A percentile compares a stretch with the other conserved stretches of the same genome.
Evolutionary conservation across 306 rosid species (phyloP).

Genomic region (Notholithocarpus densiflorus): DNA sequence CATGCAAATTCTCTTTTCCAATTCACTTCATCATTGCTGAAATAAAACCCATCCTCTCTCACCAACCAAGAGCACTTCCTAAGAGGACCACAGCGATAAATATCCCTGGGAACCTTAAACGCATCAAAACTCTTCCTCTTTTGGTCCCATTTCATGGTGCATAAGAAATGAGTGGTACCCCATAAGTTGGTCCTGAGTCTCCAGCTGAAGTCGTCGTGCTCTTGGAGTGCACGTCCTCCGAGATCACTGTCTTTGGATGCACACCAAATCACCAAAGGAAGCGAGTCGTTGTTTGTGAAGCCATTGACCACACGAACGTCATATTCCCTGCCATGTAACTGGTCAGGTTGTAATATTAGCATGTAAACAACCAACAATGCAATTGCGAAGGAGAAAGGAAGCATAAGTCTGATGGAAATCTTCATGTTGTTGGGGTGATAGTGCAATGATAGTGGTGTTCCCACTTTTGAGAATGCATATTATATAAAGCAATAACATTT

Average conservation of each 20-base stretch:
- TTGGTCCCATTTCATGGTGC: slow-evolving; percentile 79
- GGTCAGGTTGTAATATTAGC: slow-evolving; percentile 28
- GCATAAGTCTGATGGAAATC: neutral
- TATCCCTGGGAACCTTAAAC: slow-evolving; percentile 65
- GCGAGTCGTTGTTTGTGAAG: slow-evolving; percentile 64
- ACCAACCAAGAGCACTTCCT: slow-evolving; percentile 71
- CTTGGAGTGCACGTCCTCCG: slow-evolving; percentile 85
- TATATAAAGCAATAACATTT: too few relatives aligned
- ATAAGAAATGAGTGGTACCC: slow-evolving; percentile 47
- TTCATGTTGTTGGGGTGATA: slow-evolving; percentile 14
- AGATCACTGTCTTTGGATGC: slow-evolving; percentile 53
- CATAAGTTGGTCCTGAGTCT: slow-evolving; percentile 42
- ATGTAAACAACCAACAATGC: slow-evolving; percentile 26
- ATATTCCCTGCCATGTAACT: slow-evolving; percentile 35
- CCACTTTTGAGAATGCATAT: too few relatives aligned
- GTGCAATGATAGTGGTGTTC: neutral
- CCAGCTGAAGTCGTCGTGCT: slow-evolving; percentile 85
- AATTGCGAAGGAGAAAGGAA: slow-evolving; percentile 23
- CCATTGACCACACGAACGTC: slow-evolving; percentile 70
- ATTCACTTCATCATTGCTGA: slow-evolving; percentile 69
- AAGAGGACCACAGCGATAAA: slow-evolving; percentile 42
- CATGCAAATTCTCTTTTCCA: slow-evolving; percentile 78
- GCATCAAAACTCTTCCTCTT: slow-evolving; percentile 69
- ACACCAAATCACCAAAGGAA: slow-evolving; percentile 86
- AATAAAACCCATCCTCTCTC: slow-evolving; percentile 68